Conservation (phyloP, 441 rosid genomes). For the Erodium texanum region DNA sequence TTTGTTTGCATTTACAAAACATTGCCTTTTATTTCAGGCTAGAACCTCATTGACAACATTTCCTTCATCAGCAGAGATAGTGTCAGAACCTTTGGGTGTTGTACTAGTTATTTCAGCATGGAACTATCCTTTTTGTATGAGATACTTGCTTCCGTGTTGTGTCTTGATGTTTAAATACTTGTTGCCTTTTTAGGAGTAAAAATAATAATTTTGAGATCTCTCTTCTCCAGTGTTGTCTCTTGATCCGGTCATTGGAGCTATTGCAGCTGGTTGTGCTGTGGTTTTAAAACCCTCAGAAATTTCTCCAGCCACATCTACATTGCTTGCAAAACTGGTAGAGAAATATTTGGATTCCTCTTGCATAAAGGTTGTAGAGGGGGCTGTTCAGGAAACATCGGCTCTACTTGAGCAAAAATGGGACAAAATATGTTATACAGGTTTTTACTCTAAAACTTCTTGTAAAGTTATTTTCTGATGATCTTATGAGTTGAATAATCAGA, state of each 20-base stretch:
- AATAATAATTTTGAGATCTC: conserved; percentile 6
- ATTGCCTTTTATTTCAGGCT: conserved; percentile 31
- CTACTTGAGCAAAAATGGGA: conserved; percentile 78
- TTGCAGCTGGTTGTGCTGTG: conserved; percentile 65
- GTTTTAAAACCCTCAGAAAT: conserved; percentile 72
- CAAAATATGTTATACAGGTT: conserved; percentile 74
- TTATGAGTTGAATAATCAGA: too few species aligned
- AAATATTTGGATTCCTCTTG: conserved; percentile 49
- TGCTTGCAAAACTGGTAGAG: conserved; percentile 43
- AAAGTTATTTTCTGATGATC: not conserved
- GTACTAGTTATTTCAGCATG: conserved; percentile 68
- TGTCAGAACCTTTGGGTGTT: conserved; percentile 67
- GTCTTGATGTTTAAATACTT: not conserved
- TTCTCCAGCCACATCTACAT: conserved; percentile 51
- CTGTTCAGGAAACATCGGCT: conserved; percentile 50
- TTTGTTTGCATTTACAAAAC: conserved; percentile 2
- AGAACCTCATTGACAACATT: conserved; percentile 51
- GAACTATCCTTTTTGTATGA: conserved; percentile 48
- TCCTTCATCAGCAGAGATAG: conserved; percentile 68
- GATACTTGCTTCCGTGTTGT: not conserved
- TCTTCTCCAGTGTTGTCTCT: conserved; percentile 48
- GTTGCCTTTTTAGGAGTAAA: not conserved
- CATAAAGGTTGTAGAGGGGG: conserved; percentile 61
- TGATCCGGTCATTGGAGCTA: conserved; percentile 70
- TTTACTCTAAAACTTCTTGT: not conserved